These are phyloP conservation scores for Ophiosphaerella narmari DNA, from an alignment of 2,329 filamentous ascomycete genomes.

Conservation along the genomic window DNA sequence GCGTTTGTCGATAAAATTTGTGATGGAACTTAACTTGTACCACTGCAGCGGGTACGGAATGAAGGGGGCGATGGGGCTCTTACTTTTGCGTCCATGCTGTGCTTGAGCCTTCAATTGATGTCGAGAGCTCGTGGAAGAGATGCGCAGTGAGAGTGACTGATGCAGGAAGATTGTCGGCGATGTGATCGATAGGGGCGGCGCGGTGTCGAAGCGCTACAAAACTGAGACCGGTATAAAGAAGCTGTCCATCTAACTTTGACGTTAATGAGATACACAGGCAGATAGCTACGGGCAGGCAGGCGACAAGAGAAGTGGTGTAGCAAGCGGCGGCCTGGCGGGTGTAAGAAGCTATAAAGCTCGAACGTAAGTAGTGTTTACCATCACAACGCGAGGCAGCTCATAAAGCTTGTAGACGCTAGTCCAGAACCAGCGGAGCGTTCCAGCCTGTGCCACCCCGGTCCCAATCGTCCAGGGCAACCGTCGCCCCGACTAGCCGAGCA, in stretches of 20 bases:
- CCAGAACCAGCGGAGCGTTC: not conserved
- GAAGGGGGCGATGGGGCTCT: constrained; percentile 14
- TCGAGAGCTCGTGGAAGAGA: constrained; percentile 15
- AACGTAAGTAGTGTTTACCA: constrained; percentile 16
- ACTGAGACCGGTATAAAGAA: constrained; percentile 44
- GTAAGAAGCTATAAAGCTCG: constrained; percentile 31
- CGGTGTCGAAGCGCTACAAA: constrained; percentile 38
- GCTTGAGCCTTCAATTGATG: constrained; percentile 24
- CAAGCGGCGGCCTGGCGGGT: constrained; percentile 25
- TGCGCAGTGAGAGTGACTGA: constrained; percentile 25
- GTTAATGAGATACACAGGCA: constrained; percentile 45
- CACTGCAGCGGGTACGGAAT: not conserved
- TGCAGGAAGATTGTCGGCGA: constrained; percentile 18
- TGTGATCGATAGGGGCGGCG: constrained; percentile 32
- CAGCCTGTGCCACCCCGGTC: not conserved
- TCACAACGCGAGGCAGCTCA: constrained; percentile 5
- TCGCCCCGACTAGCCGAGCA: not conserved
- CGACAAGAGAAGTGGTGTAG: constrained; percentile 35
- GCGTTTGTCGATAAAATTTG: constrained; percentile 5
- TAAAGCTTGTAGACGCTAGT: constrained; percentile 5
- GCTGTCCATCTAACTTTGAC: constrained; percentile 48
- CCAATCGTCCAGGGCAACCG: constrained; percentile 4
- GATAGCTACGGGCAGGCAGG: constrained; percentile 23
- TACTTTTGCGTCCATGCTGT: constrained; percentile 54
- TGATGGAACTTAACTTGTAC: not conserved